phyloP scores from a whole-genome alignment of 2,329 filamentous ascomycete species.

The Plectosphaerella cucumerina region DNA sequence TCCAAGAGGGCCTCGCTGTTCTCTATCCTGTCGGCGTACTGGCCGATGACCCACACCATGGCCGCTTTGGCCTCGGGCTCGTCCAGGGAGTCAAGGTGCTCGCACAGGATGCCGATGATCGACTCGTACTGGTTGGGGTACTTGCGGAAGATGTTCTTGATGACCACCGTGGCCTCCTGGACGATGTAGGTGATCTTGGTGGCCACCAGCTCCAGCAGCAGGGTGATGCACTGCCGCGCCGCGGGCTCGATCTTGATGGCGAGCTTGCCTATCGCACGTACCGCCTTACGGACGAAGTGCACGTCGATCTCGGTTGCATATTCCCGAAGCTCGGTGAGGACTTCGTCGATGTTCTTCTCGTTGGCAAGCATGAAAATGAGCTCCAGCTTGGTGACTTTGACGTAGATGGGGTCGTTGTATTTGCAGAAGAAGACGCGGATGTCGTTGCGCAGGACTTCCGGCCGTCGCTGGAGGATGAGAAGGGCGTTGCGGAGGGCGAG shows the following conservation, averaged over 20 bases:
- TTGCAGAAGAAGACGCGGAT: conserved; percentile 99
- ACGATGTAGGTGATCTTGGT: conserved; percentile 99
- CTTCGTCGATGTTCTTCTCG: conserved; percentile 92
- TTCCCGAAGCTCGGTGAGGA: conserved; percentile 89
- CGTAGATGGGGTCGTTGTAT: conserved; percentile 99
- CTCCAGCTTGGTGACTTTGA: conserved; percentile 98
- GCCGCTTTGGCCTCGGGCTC: conserved; percentile 97
- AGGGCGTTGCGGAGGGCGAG: conserved; percentile 90
- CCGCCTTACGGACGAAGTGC: conserved; percentile 96
- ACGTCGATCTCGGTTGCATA: conserved; percentile 98
- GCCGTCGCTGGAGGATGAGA: conserved; percentile 85
- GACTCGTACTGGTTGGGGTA: conserved; percentile 99
- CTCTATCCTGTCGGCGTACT: conserved; percentile 96
- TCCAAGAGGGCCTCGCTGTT: conserved; percentile 92
- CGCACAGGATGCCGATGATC: conserved; percentile 92
- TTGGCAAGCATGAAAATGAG: conserved; percentile 98
- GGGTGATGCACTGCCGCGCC: conserved; percentile 84
- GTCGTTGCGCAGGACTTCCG: conserved; percentile 91
- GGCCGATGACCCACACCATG: conserved; percentile 99
- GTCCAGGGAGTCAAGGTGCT: conserved; percentile 92
- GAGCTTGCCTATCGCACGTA: conserved; percentile 93
- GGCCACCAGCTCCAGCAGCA: conserved; percentile 85
- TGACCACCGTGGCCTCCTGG: conserved; percentile 97
- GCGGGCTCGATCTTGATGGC: conserved; percentile 99
- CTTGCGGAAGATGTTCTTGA: conserved; percentile 98